A percentile compares a stretch with the other conserved stretches of the same genome.
These are phyloP conservation scores for Penicillium sp. DNA, from an alignment of 2,329 filamentous ascomycete species.

Conservation along the genomic window DNA sequence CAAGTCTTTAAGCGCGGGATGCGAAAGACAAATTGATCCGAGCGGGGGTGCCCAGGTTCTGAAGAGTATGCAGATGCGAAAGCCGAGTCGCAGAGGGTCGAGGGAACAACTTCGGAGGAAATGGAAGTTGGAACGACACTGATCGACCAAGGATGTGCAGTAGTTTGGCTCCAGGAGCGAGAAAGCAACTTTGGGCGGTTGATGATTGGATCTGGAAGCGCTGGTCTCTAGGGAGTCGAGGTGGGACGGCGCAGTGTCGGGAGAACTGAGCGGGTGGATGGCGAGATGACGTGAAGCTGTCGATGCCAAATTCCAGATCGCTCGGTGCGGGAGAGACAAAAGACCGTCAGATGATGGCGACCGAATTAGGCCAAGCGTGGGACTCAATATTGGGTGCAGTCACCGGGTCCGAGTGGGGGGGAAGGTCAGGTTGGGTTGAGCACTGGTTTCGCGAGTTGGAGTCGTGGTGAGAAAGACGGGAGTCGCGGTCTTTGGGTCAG, in stretches of 20 bases:
- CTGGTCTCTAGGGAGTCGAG: slow-evolving; percentile 13
- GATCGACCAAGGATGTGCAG: too few relatives aligned
- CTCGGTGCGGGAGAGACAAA: slow-evolving; percentile 3
- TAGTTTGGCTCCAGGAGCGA: too few relatives aligned
- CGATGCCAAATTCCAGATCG: slow-evolving; percentile 19
- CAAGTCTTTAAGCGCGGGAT: too few relatives aligned
- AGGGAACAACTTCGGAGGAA: too few relatives aligned
- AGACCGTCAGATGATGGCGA: slow-evolving; percentile 1
- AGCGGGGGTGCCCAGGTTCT: not conserved
- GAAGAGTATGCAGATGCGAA: too few relatives aligned
- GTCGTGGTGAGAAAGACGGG: not conserved
- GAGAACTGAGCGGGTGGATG: slow-evolving; percentile 8
- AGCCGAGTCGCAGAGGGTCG: too few relatives aligned
- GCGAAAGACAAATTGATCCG: too few relatives aligned
- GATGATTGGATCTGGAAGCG: slow-evolving; percentile 23
- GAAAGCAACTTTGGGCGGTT: not conserved
- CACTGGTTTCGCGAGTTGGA: not conserved
- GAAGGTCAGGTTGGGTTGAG: not conserved
- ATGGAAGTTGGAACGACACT: too few relatives aligned
- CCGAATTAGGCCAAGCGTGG: not conserved
- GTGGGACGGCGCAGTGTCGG: slow-evolving; percentile 2
- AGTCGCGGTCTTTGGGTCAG: too few relatives aligned
- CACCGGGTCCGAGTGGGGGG: too few relatives aligned
- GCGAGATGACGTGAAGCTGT: slow-evolving; percentile 23
- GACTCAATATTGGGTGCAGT: not conserved